Percentiles rank a stretch among this genome's conserved stretches.
Conservation (phyloP, 441 rosid species). For the Pelargonium fulgidum region DNA sequence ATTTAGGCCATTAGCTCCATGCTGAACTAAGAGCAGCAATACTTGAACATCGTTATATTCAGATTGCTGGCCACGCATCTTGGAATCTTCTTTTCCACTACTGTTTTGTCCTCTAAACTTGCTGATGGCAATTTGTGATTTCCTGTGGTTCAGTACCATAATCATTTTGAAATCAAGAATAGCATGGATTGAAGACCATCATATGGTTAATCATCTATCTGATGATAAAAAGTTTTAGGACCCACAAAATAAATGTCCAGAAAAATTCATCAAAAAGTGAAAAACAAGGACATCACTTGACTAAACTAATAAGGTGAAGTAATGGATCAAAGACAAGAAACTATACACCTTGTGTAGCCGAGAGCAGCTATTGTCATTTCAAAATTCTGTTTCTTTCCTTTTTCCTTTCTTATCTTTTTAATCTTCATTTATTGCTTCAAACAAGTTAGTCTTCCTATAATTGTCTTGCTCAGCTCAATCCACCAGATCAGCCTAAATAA, state of each 20-base stretch:
- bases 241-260: background rate
- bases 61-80: constrained; percentile 21
- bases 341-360: background rate
- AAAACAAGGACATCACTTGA: background rate
- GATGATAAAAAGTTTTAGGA: background rate
- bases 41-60: constrained; percentile 57
- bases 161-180: constrained; percentile 10
- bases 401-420: too few relatives aligned
- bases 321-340: background rate
- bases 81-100: constrained; percentile 25
- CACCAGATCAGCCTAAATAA: background rate
- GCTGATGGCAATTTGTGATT: constrained; percentile 61
- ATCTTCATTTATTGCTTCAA: background rate
- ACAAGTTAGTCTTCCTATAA: background rate
- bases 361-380: background rate
- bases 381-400: background rate
- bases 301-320: background rate
- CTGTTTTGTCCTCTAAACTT: constrained; percentile 52
- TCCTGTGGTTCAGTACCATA: constrained; percentile 44
- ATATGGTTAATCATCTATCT: background rate
- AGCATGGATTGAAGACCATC: background rate
- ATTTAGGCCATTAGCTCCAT: constrained; percentile 96
- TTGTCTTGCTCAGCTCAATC: background rate
- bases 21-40: constrained; percentile 72
- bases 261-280: background rate